A percentile compares a stretch with the other conserved stretches of the same genome.
Evolutionary conservation across 208 protist species (phyloP).

Genomic region (Leishmania braziliensis): DNA sequence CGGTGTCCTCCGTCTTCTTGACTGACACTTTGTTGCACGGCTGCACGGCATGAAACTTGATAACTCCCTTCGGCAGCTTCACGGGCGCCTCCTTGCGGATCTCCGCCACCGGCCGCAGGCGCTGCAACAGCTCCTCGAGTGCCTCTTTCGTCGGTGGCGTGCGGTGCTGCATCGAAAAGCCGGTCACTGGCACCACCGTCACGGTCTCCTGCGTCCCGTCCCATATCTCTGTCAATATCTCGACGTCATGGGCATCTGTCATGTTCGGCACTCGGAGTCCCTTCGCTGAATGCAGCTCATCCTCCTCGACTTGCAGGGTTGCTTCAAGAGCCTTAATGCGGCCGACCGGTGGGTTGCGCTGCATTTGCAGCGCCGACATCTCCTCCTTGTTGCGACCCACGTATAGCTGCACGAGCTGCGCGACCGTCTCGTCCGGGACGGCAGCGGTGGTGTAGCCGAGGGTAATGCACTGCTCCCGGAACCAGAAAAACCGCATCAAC

Average conservation of each 20-base stretch:
- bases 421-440: constrained; percentile 43
- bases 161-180: constrained; percentile 26
- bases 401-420: constrained; percentile 56
- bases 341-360: constrained; percentile 65
- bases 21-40: constrained; percentile 36
- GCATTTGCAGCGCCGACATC: constrained; percentile 42
- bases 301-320: constrained; percentile 52
- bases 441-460: constrained; percentile 38
- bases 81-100: constrained; percentile 46
- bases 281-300: constrained; percentile 54
- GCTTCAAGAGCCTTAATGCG: constrained; percentile 71
- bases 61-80: constrained; percentile 39
- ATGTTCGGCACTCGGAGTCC: constrained; percentile 66
- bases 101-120: constrained; percentile 46
- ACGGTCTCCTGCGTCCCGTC: constrained; percentile 63
- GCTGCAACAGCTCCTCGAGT: constrained; percentile 35
- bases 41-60: constrained; percentile 40
- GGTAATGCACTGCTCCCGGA: constrained; percentile 69
- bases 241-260: constrained; percentile 51
- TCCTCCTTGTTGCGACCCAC: constrained; percentile 70
- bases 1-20: constrained; percentile 45
- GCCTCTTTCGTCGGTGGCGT: constrained; percentile 15
- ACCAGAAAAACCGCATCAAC: constrained; percentile 72
- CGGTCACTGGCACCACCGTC: constrained; percentile 28
- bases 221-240: constrained; percentile 76